Conservation (phyloP, 1,284 basidiomycete genomes). For the Mycosarcoma mackinlayi region DNA sequence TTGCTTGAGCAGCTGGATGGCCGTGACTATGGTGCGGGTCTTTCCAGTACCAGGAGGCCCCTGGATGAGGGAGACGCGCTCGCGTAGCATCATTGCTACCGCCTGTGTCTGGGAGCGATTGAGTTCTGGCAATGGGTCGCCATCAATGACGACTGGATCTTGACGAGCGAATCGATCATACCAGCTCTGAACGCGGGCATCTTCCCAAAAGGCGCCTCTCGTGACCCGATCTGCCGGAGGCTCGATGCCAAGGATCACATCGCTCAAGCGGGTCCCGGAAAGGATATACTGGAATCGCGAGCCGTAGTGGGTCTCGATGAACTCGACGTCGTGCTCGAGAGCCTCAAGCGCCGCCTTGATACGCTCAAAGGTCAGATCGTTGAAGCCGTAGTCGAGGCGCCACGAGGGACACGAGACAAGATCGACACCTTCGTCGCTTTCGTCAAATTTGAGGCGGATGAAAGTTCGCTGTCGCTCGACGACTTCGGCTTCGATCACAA, state of each 20-base stretch:
- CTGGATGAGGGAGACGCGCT: conserved; percentile 83
- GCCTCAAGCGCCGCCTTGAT: conserved; percentile 77
- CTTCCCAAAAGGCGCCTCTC: conserved; percentile 74
- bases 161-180: conserved; percentile 69
- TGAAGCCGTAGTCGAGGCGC: conserved; percentile 78
- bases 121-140: conserved; percentile 80
- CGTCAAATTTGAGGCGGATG: conserved; percentile 58
- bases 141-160: conserved; percentile 77
- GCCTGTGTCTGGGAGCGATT: conserved; percentile 85
- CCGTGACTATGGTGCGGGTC: conserved; percentile 88
- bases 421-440: conserved; percentile 48
- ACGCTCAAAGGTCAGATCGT: conserved; percentile 76
- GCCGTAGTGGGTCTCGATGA: conserved; percentile 46
- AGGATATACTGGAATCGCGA: conserved; percentile 50
- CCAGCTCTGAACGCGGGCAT: conserved; percentile 67
- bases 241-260: conserved; percentile 71
- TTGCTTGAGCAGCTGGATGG: conserved; percentile 83
- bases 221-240: conserved; percentile 72
- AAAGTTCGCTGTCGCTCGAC: conserved; percentile 47
- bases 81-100: conserved; percentile 85
- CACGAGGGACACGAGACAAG: conserved; percentile 53
- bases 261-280: conserved; percentile 55
- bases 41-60: conserved; percentile 97
- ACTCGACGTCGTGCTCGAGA: conserved; percentile 75
- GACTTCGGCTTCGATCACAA: conserved; percentile 54